Conservation (phyloP, 805 yeast genomes). For the Ogataea neopini region DNA sequence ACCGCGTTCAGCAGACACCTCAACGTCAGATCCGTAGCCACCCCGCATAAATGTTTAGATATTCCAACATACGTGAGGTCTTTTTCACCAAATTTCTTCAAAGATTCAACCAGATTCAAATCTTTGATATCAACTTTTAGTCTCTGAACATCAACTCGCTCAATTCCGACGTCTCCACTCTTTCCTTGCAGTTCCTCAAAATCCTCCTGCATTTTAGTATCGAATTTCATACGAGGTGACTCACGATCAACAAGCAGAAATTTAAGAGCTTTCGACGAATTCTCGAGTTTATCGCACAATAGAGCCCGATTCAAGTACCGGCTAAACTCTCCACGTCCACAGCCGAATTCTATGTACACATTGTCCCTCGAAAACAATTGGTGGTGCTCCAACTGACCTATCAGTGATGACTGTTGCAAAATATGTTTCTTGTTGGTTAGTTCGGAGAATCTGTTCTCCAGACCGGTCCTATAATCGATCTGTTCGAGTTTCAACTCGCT, state of each 20-base stretch:
- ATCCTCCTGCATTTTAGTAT: slow-evolving; percentile 64
- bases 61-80: slow-evolving; percentile 49
- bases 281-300: slow-evolving; percentile 13
- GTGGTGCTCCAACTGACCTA: slow-evolving; percentile 57
- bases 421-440: slow-evolving; percentile 72
- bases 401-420: slow-evolving; percentile 76
- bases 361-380: slow-evolving; percentile 38
- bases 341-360: slow-evolving; percentile 77
- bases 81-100: slow-evolving; percentile 29
- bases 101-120: slow-evolving; percentile 49
- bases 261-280: slow-evolving; percentile 7
- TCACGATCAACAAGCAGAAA: slow-evolving; percentile 76
- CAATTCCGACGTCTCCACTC: no score
- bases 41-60: slow-evolving; percentile 91
- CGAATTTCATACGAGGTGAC: slow-evolving; percentile 76
- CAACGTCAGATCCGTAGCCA: slow-evolving; percentile 85
- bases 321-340: slow-evolving; percentile 86
- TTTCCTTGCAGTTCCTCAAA: slow-evolving; percentile 28
- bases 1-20: slow-evolving; percentile 49
- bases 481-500: slow-evolving; percentile 22
- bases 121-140: slow-evolving; percentile 81
- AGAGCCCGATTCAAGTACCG: slow-evolving; percentile 52
- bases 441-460: slow-evolving; percentile 46
- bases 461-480: slow-evolving; percentile 32
- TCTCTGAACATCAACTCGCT: slow-evolving; percentile 37